A percentile compares a stretch with the other conserved stretches of the same genome.
These are phyloP conservation scores for Gnetum montanum DNA, from an alignment of 75 land plant genomes.

Conservation along the genomic window DNA sequence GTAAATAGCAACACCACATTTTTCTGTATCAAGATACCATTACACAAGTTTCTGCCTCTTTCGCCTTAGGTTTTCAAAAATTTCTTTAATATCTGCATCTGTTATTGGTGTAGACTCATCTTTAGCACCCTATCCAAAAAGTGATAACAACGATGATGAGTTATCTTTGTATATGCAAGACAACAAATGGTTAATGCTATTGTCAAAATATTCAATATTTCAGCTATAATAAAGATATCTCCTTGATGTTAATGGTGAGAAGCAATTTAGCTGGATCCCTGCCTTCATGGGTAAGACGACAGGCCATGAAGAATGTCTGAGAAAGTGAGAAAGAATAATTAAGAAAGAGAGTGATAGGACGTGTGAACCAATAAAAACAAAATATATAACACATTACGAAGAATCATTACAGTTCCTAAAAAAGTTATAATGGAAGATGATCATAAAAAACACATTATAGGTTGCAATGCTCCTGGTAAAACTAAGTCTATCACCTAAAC, in stretches of 20 bases:
- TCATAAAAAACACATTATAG: too few relatives aligned
- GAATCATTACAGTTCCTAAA: too few relatives aligned
- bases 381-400: too few relatives aligned
- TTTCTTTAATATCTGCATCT: conserved; percentile 65
- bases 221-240: neutral
- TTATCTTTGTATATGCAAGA: neutral
- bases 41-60: conserved; percentile 34
- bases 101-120: conserved; percentile 76
- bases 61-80: conserved; percentile 80
- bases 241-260: neutral
- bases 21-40: neutral
- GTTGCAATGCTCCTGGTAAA: too few relatives aligned
- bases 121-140: conserved; percentile 52
- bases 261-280: neutral
- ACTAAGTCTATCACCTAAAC: too few relatives aligned
- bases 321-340: too few relatives aligned
- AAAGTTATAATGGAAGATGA: too few relatives aligned
- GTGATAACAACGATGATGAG: neutral
- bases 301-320: too few relatives aligned
- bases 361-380: too few relatives aligned
- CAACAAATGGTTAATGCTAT: neutral
- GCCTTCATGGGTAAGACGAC: neutral
- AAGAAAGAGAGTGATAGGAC: too few relatives aligned
- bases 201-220: neutral
- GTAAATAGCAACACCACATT: too few relatives aligned